Evolutionary conservation across 495 filamentous ascomycete genomes (phyloP).

Genomic region (Daldinia grandis): DNA sequence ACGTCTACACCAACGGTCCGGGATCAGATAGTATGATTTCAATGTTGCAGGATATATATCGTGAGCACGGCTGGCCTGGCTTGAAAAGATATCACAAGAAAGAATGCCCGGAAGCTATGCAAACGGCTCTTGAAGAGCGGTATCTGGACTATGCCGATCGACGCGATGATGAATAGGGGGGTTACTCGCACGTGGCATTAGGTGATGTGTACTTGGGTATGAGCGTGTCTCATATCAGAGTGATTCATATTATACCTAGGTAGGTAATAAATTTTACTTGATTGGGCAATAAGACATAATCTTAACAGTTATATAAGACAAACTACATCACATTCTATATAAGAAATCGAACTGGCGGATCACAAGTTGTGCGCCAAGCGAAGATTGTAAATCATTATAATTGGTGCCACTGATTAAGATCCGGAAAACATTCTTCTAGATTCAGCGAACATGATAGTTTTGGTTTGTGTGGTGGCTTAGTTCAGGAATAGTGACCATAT

Average conservation of each 20-base stretch:
- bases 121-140: slow-evolving; percentile 16
- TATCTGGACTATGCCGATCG: slow-evolving; percentile 14
- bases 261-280: no score
- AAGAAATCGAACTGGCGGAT: not conserved
- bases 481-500: no score
- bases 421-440: no score
- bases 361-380: not conserved
- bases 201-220: not conserved
- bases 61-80: slow-evolving; percentile 39
- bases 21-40: slow-evolving; percentile 21
- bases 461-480: not conserved
- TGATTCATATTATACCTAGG: no score
- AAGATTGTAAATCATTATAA: not conserved
- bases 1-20: not conserved
- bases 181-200: not conserved
- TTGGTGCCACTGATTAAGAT: no score
- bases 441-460: no score
- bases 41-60: slow-evolving; percentile 37
- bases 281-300: no score
- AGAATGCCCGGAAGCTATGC: slow-evolving; percentile 31
- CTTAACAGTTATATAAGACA: no score
- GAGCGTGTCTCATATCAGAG: no score
- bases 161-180: not conserved
- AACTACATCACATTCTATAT: not conserved
- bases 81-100: slow-evolving; percentile 34